Conservation (phyloP, 768 basidiomycete species). For the Pisolithus sp. region DNA sequence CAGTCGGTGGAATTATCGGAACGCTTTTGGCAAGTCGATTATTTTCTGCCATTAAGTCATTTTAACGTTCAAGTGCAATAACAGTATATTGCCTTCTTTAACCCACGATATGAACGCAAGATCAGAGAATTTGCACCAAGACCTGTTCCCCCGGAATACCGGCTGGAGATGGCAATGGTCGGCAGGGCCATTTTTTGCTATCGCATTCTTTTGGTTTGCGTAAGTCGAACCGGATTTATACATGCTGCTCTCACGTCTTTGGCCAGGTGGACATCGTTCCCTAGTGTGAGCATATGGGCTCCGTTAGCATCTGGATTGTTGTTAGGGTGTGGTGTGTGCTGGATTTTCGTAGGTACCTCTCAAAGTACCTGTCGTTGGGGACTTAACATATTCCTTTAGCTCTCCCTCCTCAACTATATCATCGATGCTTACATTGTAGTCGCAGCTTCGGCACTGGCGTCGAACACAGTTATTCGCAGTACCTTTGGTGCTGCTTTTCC, state of each 20-base stretch:
- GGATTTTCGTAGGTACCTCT: constrained; percentile 44
- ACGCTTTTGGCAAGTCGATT: constrained; percentile 36
- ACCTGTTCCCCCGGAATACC: constrained; percentile 55
- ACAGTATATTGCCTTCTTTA: constrained; percentile 42
- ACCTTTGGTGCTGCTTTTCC: constrained; percentile 49
- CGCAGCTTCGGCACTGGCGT: constrained; percentile 53
- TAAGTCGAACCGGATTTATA: constrained; percentile 17
- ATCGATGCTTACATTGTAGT: constrained; percentile 52
- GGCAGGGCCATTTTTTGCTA: constrained; percentile 45
- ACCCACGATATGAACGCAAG: constrained; percentile 43
- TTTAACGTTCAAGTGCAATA: constrained; percentile 6
- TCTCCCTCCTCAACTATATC: constrained; percentile 53
- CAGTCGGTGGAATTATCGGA: constrained; percentile 43
- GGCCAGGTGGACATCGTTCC: constrained; percentile 52
- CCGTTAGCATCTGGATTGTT: constrained; percentile 45
- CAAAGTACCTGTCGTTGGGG: not conserved
- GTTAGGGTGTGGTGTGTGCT: constrained; percentile 46
- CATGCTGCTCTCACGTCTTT: not conserved
- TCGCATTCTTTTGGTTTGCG: constrained; percentile 63
- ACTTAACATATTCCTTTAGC: constrained; percentile 26
- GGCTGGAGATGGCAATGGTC: constrained; percentile 43
- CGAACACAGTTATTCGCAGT: constrained; percentile 49
- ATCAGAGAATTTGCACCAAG: constrained; percentile 38
- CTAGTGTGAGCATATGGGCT: constrained; percentile 44
- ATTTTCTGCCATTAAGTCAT: not conserved